phyloP scores from a whole-genome alignment of 2,329 filamentous ascomycete genomes.

The Talaromyces sp. region DNA sequence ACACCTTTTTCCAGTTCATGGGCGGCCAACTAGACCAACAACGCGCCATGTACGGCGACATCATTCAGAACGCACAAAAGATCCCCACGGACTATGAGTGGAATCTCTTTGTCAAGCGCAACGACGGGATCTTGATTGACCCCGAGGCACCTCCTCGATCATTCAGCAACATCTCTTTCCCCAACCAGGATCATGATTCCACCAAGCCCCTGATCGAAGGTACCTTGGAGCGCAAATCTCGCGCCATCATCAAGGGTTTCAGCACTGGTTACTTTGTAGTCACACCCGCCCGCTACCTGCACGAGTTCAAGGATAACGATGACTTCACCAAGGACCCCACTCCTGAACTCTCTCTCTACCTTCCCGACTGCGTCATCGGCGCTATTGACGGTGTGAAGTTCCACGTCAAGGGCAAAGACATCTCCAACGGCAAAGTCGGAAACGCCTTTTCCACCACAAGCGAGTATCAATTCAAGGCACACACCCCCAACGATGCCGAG shows the following conservation, averaged over 20 bases:
- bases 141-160: conserved; percentile 69
- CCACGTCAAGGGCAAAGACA: conserved; percentile 91
- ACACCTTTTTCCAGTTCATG: conserved; percentile 76
- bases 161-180: conserved; percentile 71
- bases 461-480: conserved; percentile 84
- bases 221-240: conserved; percentile 82
- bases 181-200: conserved; percentile 78
- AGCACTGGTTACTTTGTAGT: conserved; percentile 84
- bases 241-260: conserved; percentile 76
- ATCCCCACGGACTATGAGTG: conserved; percentile 87
- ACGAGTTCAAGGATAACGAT: conserved; percentile 95
- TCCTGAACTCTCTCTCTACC: conserved; percentile 84
- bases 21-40: conserved; percentile 77
- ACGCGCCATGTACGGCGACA: conserved; percentile 76
- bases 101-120: conserved; percentile 74
- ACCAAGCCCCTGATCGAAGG: conserved; percentile 85
- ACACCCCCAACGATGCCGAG: conserved; percentile 71
- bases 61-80: conserved; percentile 70
- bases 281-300: conserved; percentile 80
- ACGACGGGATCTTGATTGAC: conserved; percentile 69
- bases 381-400: conserved; percentile 74
- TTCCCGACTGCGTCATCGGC: conserved; percentile 83
- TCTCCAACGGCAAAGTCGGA: conserved; percentile 69
- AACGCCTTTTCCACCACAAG: conserved; percentile 75
- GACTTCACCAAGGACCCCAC: conserved; percentile 55